These are phyloP conservation scores for Lippia alba DNA, from an alignment of 305 asterid species.

Conservation along the genomic window DNA sequence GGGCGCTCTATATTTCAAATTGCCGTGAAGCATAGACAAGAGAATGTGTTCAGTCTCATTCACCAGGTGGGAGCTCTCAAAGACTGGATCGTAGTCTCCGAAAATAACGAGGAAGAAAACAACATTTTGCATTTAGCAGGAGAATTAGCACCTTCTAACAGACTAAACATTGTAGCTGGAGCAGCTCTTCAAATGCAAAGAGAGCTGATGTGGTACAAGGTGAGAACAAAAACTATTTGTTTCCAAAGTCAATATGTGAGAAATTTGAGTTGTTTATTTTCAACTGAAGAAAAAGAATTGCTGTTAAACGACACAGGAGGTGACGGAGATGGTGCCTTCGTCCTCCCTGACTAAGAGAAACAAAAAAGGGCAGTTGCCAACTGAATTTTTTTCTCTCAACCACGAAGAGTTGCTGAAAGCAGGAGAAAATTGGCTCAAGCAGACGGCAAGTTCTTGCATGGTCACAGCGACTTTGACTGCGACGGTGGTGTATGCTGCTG, in stretches of 20 bases:
- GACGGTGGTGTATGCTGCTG: constrained; percentile 43
- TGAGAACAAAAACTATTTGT: too few species aligned
- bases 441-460: constrained; percentile 48
- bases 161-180: constrained; percentile 27
- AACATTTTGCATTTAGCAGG: constrained; percentile 18
- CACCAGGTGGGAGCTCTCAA: neutral
- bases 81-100: neutral
- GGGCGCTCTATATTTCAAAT: neutral
- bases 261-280: neutral
- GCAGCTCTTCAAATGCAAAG: constrained; percentile 50
- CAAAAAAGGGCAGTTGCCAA: constrained; percentile 20
- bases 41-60: neutral
- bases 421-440: constrained; percentile 50
- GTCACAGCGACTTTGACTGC: constrained; percentile 42
- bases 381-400: constrained; percentile 25
- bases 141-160: neutral
- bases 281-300: neutral
- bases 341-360: constrained; percentile 23
- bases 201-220: constrained; percentile 38
- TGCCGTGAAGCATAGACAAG: constrained; percentile 1
- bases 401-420: constrained; percentile 30
- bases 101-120: neutral
- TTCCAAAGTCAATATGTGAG: constrained; percentile 35
- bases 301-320: constrained; percentile 27
- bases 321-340: constrained; percentile 33